Percentiles rank a stretch among this genome's conserved stretches.
phyloP scores from a whole-genome alignment of 345 rosid genomes.

The Cardamine resedifolia region DNA sequence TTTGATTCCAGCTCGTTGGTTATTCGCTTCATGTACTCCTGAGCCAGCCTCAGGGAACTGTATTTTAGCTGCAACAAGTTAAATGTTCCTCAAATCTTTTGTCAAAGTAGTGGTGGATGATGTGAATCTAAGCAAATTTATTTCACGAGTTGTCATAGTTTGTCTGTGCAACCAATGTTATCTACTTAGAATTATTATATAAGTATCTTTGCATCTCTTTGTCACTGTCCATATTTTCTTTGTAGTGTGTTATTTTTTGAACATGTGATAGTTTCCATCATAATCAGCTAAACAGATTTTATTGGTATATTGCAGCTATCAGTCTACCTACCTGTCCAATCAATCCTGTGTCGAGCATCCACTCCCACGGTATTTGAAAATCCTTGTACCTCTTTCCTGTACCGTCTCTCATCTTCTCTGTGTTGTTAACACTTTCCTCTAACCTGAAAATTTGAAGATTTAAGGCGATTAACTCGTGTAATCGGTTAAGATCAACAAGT shows the following conservation, averaged over 20 bases:
- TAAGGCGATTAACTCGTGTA: constrained; percentile 30
- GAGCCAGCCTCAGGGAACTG: constrained; percentile 65
- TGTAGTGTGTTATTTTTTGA: no score
- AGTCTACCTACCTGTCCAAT: constrained; percentile 73
- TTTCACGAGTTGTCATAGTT: no score
- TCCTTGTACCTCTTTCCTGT: constrained; percentile 71
- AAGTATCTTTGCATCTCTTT: no score
- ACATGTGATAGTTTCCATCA: not conserved
- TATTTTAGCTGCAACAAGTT: constrained; percentile 61
- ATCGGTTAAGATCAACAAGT: constrained; percentile 13
- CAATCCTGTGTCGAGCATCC: constrained; percentile 81
- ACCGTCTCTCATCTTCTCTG: constrained; percentile 65
- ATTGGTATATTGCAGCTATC: constrained; percentile 21
- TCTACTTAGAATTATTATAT: no score
- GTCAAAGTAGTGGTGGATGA: not conserved
- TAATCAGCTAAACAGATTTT: constrained; percentile 17
- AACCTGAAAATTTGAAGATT: constrained; percentile 52
- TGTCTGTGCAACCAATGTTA: no score
- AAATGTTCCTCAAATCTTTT: not conserved
- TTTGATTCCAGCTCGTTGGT: constrained; percentile 48
- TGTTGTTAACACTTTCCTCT: constrained; percentile 62
- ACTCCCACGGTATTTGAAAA: constrained; percentile 87
- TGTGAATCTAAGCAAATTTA: not conserved
- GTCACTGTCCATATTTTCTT: no score
- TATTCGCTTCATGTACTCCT: constrained; percentile 67